phyloP scores from a whole-genome alignment of 768 basidiomycete genomes.

The Pleurotus tuoliensis region DNA sequence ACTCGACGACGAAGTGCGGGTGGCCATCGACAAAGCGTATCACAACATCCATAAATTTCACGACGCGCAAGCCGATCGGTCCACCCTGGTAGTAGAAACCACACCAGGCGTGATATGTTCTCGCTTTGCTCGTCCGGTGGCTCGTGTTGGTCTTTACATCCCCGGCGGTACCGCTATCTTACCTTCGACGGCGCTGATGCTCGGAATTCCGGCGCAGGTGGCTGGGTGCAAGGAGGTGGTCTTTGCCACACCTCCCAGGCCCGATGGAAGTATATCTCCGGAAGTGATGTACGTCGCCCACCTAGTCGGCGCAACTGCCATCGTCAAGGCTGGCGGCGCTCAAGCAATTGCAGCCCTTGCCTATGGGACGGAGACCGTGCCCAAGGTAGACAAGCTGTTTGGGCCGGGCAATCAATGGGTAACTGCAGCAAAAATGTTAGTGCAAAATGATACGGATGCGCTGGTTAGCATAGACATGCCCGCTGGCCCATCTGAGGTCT shows the following conservation, averaged over 20 bases:
- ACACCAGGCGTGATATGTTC: constrained; percentile 98
- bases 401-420: constrained; percentile 99
- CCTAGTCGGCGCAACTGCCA: constrained; percentile 83
- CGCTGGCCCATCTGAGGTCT: constrained; percentile 94
- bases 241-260: constrained; percentile 91
- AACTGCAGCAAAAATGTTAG: constrained; percentile 98
- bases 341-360: constrained; percentile 96
- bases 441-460: constrained; percentile 97
- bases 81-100: constrained; percentile 79
- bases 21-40: constrained; percentile 89
- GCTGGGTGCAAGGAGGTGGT: constrained; percentile 92
- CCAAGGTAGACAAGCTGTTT: constrained; percentile 99
- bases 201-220: constrained; percentile 96
- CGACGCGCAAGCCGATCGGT: constrained; percentile 72
- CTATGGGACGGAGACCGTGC: constrained; percentile 91
- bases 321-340: constrained; percentile 93
- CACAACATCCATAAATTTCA: constrained; percentile 91
- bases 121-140: constrained; percentile 92
- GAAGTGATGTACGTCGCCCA: constrained; percentile 97
- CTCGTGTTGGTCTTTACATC: constrained; percentile 93
- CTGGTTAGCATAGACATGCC: constrained; percentile 98
- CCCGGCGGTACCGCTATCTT: constrained; percentile 96
- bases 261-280: constrained; percentile 90
- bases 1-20: constrained; percentile 59
- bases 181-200: constrained; percentile 96